phyloP scores from a whole-genome alignment of 352 stramenopile genomes.

The Globisporangium nodosum region DNA sequence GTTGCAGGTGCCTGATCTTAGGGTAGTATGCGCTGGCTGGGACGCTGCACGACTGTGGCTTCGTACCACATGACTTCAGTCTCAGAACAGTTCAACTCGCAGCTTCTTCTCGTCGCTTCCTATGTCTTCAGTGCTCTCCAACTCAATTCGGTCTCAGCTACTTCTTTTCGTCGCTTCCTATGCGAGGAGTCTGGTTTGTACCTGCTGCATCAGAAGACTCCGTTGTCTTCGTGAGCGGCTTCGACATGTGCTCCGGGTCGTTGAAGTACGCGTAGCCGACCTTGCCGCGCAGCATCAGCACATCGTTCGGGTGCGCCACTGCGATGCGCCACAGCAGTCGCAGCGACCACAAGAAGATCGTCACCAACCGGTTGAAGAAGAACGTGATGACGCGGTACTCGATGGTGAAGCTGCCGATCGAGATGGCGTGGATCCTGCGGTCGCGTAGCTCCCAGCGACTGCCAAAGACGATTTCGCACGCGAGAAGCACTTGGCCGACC shows the following conservation, averaged over 20 bases:
- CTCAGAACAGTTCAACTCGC: no score
- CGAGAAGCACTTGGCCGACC: slow-evolving; percentile 4
- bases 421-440: slow-evolving; percentile 7
- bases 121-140: no score
- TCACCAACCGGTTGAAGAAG: slow-evolving; percentile 10
- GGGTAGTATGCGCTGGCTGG: no score
- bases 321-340: slow-evolving; percentile 3
- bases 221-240: no score
- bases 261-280: slow-evolving; percentile 1
- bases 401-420: neutral
- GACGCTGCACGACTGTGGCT: no score
- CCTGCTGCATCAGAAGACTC: no score
- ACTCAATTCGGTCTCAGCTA: no score
- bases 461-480: slow-evolving; percentile 7
- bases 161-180: no score
- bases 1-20: no score
- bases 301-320: neutral
- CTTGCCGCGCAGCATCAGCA: slow-evolving; percentile 9
- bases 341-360: slow-evolving; percentile 4
- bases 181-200: no score
- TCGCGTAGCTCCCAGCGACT: slow-evolving; percentile 10
- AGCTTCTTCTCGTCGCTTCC: no score
- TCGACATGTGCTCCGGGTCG: neutral
- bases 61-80: no score
- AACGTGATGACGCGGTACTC: slow-evolving; percentile 4